Evolutionary conservation across 139 green algal genomes (phyloP).

Genomic region (Edaphochlamys debaryana): DNA sequence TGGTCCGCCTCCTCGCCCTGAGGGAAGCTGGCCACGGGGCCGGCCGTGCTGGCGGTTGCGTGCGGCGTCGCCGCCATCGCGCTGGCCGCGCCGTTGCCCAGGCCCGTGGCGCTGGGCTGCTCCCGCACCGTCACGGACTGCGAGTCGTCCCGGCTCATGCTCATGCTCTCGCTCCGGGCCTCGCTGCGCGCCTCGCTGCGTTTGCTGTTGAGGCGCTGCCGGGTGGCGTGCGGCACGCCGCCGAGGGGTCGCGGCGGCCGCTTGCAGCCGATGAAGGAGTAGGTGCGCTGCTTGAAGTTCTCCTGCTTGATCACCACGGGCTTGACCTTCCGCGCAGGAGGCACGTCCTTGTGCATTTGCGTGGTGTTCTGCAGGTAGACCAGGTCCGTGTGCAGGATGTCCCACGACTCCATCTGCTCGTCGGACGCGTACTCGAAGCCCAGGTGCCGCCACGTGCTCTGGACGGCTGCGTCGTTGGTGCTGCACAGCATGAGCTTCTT

Average conservation of each 20-base stretch:
- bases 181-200: not conserved
- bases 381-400: slow-evolving; percentile 81
- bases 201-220: slow-evolving; percentile 17
- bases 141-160: slow-evolving; percentile 22
- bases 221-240: not conserved
- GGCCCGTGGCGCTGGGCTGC: not conserved
- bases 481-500: slow-evolving; percentile 72
- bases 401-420: slow-evolving; percentile 76
- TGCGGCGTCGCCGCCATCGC: too few relatives aligned
- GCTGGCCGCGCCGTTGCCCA: too few relatives aligned
- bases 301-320: slow-evolving; percentile 77
- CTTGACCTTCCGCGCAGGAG: slow-evolving; percentile 52
- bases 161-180: slow-evolving; percentile 17
- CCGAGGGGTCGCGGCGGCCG: slow-evolving; percentile 1
- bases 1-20: too few relatives aligned
- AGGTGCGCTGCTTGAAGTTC: slow-evolving; percentile 69
- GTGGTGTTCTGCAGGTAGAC: slow-evolving; percentile 94
- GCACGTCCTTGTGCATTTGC: slow-evolving; percentile 88
- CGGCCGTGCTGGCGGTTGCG: too few relatives aligned
- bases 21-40: too few relatives aligned
- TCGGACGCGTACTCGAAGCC: slow-evolving; percentile 81
- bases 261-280: slow-evolving; percentile 63
- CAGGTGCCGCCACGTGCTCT: slow-evolving; percentile 79
- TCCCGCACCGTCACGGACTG: not conserved
- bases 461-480: slow-evolving; percentile 59